Evolutionary conservation across 2,329 filamentous ascomycete species (phyloP).

Genomic region (Cladophialophora immunda): DNA sequence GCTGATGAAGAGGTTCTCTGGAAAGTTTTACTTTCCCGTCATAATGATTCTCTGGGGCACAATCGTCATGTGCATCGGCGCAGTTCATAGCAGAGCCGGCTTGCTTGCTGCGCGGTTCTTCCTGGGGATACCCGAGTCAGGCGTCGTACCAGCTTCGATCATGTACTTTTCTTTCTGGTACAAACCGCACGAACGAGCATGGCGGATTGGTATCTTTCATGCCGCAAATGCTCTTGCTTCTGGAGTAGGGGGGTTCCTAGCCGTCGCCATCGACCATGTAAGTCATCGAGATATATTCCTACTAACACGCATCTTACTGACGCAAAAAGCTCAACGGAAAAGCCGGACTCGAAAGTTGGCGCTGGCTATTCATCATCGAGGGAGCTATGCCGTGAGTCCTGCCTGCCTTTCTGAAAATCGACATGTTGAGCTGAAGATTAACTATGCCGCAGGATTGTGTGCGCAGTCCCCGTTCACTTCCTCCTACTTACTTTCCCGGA

Average conservation of each 20-base stretch:
- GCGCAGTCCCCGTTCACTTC: constrained; percentile 36
- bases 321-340: constrained; percentile 44
- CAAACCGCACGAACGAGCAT: constrained; percentile 41
- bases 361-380: constrained; percentile 39
- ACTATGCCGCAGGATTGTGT: constrained; percentile 23
- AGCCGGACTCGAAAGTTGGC: constrained; percentile 34
- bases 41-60: constrained; percentile 55
- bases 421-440: not conserved
- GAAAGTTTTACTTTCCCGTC: constrained; percentile 49
- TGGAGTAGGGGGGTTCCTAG: not conserved
- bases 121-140: constrained; percentile 39
- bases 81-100: constrained; percentile 29
- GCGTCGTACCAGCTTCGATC: constrained; percentile 40
- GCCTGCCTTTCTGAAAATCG: not conserved
- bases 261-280: constrained; percentile 16
- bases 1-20: constrained; percentile 38
- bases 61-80: constrained; percentile 39
- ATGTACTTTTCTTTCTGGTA: constrained; percentile 44
- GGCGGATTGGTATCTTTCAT: constrained; percentile 41
- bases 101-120: constrained; percentile 39
- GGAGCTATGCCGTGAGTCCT: constrained; percentile 21
- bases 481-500: constrained; percentile 41
- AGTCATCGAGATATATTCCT: constrained; percentile 22
- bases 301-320: constrained; percentile 25
- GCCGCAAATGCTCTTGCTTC: constrained; percentile 38